Base-by-base conservation (phyloP, 306 rosid genomes). In the Pueraria montana region DNA sequence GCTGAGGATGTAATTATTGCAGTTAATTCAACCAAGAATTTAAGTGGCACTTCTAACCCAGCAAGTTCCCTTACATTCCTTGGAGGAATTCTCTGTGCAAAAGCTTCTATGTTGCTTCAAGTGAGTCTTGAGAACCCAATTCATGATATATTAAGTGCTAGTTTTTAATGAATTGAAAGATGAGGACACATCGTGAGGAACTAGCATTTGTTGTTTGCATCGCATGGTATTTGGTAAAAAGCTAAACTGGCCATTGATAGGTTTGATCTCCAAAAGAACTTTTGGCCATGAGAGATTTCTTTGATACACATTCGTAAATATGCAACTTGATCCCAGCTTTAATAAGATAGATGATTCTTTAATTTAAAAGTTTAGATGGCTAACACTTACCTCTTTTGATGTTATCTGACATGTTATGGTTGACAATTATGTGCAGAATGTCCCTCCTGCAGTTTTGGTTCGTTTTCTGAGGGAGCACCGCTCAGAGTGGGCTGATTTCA, bases 401-500 rank as follows among this genome's bases (percentile, higher is more conserved):
- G 66, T 78, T 46, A n/a, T 34, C 8, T 73, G 68, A 76, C 72
- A 14, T 62, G 20, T 48, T 38, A 34, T 70, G 58, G 40, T 76
- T 66, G n/a, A 32, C 73, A 56, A 65, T 74, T 53, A 23, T 46
- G 87, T 81, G 86, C 88, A 96, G 98, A 94, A 96, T 36, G 93
- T 96, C 13, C 95, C 99, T 64, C 97, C 98, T 34, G 98, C 97
- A 1, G 89, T 96, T 65, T 88, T 96, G 68, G 97, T 96, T 88
- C 97, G 97, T 34, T 96, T 96, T 87, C 81, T 96, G 80, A 96
- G 98, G 82, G 98, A 96, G 83, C 99, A 96, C 43, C 98, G 98
- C 59, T 92, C 99, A 20, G 98, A 96, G 87, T 96, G 98, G 99
- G 99, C 99, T 53, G 98, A 96, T 92, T 96, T 96, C 85, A 96